Base-by-base conservation (phyloP, 805 yeast genomes). In the Dipodascopsis uninucleata region DNA sequence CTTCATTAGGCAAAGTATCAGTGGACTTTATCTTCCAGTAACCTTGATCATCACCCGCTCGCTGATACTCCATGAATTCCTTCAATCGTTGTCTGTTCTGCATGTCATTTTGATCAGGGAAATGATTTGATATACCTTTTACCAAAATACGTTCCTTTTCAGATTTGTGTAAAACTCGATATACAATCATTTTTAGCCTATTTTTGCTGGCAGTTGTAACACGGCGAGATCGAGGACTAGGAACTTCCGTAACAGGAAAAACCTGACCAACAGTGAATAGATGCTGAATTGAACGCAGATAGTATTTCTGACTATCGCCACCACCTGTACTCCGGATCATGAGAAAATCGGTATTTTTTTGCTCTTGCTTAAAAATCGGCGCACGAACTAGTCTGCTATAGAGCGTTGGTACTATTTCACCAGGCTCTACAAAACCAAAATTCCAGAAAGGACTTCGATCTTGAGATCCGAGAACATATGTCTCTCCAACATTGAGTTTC, bases 371-470 rank as follows among this genome's bases (percentile, higher is more conserved):
- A 69, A 86, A 90, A 2, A 90, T 76, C 0, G 98, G 98, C 0
- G 98, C 97, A 50, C 98, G 70, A 3, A 83, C 64, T 83, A 93
- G 82, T 58, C 87, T 84, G 62, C 90, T 93, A 68, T 93, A 93
- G 36, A 90, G 68, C 0, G 98, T 85, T 1, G 97, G 97, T 2
- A 89, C 96, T 43, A 87, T 78, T 57, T 83, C 86, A 2, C 98
- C 98, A 2, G 88, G 85, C 36, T 87, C 96, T 5, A 93, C 97
- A 67, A 84, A 85, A 1, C 98, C 98, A 69, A 88, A 93, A 63
- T 89, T 93, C 97, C 98, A 93, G 62, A 93, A 93, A 9, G 98
- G 97, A 5, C 96, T 85, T 58, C 94, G 76, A 66, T 93, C 98
- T 61, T 89, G 96, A 1, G 86, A 85, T n/a, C 96, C 97, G 28